A percentile compares a stretch with the other conserved stretches of the same genome.
Conservation (phyloP, 371 early-diverging fungal species). For the Entomophthora muscae region DNA sequence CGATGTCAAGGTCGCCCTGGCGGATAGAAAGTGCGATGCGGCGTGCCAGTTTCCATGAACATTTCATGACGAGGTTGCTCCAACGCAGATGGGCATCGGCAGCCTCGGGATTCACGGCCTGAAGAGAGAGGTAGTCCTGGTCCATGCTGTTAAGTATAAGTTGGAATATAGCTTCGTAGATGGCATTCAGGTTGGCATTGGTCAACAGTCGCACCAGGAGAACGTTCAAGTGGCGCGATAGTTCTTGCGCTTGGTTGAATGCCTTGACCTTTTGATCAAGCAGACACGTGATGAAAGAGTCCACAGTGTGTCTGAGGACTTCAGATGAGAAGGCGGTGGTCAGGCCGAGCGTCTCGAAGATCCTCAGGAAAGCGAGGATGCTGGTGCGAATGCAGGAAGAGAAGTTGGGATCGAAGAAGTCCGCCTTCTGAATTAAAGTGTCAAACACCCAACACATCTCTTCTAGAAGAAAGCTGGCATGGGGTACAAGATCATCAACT, state of each 20-base stretch:
- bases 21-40: no score
- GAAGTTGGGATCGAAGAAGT: neutral
- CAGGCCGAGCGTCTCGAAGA: neutral
- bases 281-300: neutral
- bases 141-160: neutral
- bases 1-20: neutral
- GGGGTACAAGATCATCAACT: neutral
- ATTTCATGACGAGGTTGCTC: neutral
- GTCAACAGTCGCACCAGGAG: constrained; percentile 5
- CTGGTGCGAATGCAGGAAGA: neutral
- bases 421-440: neutral
- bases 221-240: neutral
- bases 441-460: neutral
- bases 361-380: neutral
- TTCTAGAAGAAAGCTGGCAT: neutral
- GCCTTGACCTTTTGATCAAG: constrained; percentile 1
- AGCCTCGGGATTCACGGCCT: neutral
- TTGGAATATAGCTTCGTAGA: neutral
- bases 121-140: neutral
- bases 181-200: neutral
- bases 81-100: neutral
- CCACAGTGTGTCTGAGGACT: neutral
- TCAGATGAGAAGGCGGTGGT: neutral
- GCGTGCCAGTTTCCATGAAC: constrained; percentile 1
- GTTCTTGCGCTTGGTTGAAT: neutral